A percentile compares a stretch with the other conserved stretches of the same genome.
Evolutionary conservation across 2,329 filamentous ascomycete genomes (phyloP).

Genomic region (Pseudopithomyces maydicus): DNA sequence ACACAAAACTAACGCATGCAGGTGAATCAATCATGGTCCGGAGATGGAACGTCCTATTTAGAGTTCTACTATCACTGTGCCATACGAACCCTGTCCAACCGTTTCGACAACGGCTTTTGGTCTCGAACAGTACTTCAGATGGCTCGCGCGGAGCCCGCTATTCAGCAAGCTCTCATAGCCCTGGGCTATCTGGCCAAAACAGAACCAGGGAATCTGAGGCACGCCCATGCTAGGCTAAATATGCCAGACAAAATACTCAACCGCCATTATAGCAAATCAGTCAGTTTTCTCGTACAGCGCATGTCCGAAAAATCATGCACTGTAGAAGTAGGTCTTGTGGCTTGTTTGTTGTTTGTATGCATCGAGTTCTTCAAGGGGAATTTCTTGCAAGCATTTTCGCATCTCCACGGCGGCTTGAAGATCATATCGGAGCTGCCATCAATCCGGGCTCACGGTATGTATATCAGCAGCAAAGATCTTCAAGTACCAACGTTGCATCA

Average conservation of each 20-base stretch:
- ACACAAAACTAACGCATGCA: background rate
- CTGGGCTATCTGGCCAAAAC: constrained; percentile 43
- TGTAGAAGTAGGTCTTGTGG: constrained; percentile 44
- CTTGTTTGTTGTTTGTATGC: constrained; percentile 51
- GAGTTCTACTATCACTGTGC: constrained; percentile 53
- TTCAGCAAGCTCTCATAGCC: constrained; percentile 52
- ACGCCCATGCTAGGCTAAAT: constrained; percentile 15
- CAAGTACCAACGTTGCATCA: background rate
- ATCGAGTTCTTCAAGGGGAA: constrained; percentile 51
- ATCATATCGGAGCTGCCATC: constrained; percentile 30
- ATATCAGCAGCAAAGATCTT: background rate
- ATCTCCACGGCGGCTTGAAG: constrained; percentile 52
- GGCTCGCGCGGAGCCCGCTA: constrained; percentile 46
- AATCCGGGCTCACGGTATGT: constrained; percentile 6
- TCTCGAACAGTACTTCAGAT: constrained; percentile 48
- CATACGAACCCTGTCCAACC: constrained; percentile 39
- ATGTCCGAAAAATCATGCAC: constrained; percentile 36
- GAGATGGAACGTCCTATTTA: constrained; percentile 24
- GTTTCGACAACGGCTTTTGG: constrained; percentile 47
- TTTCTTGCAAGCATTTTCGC: constrained; percentile 45
- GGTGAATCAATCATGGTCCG: constrained; percentile 12
- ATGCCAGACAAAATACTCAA: constrained; percentile 34
- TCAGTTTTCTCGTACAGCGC: constrained; percentile 37
- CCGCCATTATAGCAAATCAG: constrained; percentile 50
- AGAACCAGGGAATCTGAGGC: constrained; percentile 25